These are phyloP conservation scores for Penicillium sp. DNA, from an alignment of 2,329 filamentous ascomycete genomes.

Conservation along the genomic window DNA sequence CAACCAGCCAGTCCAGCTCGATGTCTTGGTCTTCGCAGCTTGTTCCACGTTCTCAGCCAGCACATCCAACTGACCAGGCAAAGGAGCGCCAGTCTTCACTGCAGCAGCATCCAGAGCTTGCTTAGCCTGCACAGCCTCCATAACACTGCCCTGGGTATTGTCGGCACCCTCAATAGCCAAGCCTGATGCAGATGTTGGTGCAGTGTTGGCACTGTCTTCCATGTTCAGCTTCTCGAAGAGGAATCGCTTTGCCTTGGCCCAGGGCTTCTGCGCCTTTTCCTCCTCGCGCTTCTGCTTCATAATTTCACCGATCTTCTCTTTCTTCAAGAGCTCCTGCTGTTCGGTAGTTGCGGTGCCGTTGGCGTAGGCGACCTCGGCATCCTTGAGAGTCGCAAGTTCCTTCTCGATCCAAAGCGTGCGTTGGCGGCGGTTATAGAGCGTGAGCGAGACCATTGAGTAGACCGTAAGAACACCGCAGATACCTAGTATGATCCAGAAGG, in stretches of 20 bases:
- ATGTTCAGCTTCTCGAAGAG: conserved; percentile 41
- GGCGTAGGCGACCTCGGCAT: conserved; percentile 45
- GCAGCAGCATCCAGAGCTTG: conserved; percentile 34
- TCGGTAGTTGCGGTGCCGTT: conserved; percentile 42
- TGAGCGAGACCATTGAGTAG: conserved; percentile 65
- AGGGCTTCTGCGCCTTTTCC: conserved; percentile 39
- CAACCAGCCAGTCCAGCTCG: conserved; percentile 44
- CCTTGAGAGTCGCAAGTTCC: conserved; percentile 44
- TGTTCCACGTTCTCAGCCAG: conserved; percentile 39
- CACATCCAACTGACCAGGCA: conserved; percentile 35
- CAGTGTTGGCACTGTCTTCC: conserved; percentile 29
- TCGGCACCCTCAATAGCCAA: conserved; percentile 11
- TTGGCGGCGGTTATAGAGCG: conserved; percentile 67
- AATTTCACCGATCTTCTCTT: conserved; percentile 47
- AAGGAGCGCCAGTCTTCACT: conserved; percentile 17
- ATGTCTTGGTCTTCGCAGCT: conserved; percentile 37
- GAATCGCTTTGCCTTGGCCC: conserved; percentile 41
- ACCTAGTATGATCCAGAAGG: conserved; percentile 41
- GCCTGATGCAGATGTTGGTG: conserved; percentile 8
- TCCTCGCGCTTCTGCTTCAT: conserved; percentile 42
- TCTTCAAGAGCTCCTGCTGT: conserved; percentile 46
- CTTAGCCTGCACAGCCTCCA: conserved; percentile 41
- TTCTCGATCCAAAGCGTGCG: conserved; percentile 60
- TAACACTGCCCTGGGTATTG: conserved; percentile 28
- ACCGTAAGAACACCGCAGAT: conserved; percentile 61